A percentile compares a stretch with the other conserved stretches of the same genome.
Evolutionary conservation across 805 yeast species (phyloP).

Genomic region (Starmerella khaoyaiensis): DNA sequence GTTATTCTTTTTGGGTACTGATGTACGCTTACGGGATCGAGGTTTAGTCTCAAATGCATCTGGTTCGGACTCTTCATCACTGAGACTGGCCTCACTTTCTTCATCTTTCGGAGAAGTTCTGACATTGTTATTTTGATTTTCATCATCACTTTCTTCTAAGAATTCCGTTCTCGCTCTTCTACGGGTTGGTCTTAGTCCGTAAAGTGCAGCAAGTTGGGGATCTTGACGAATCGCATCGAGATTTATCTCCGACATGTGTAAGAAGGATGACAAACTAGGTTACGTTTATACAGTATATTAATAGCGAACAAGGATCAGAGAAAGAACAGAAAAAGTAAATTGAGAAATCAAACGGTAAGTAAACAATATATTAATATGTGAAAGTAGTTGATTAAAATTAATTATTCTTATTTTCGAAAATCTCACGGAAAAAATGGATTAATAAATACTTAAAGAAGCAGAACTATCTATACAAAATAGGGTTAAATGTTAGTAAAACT

Average conservation of each 20-base stretch:
- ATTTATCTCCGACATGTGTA: constrained; percentile 17
- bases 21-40: background rate
- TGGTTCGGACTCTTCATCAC: constrained; percentile 10
- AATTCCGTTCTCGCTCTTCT: constrained; percentile 18
- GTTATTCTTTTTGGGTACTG: constrained; percentile 1
- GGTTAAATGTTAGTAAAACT: too few species aligned
- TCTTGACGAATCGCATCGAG: constrained; percentile 19
- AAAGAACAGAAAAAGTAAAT: background rate
- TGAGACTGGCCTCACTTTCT: constrained; percentile 12
- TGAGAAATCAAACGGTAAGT: background rate
- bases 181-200: constrained; percentile 33
- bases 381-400: constrained; percentile 3
- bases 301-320: background rate
- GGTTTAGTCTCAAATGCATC: constrained; percentile 11
- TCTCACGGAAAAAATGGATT: too few species aligned
- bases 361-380: too few species aligned
- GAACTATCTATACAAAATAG: too few species aligned
- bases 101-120: constrained; percentile 3
- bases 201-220: constrained; percentile 28
- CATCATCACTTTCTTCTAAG: constrained; percentile 21
- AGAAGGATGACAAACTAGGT: constrained; percentile 11
- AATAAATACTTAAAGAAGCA: too few species aligned
- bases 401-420: too few species aligned
- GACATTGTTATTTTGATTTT: constrained; percentile 7
- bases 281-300: too few species aligned